Evolutionary conservation across 202 grass and related monocot species (phyloP), one percentile per base, ranked within the genome.

Genomic region (Digitaria exilis): DNA sequence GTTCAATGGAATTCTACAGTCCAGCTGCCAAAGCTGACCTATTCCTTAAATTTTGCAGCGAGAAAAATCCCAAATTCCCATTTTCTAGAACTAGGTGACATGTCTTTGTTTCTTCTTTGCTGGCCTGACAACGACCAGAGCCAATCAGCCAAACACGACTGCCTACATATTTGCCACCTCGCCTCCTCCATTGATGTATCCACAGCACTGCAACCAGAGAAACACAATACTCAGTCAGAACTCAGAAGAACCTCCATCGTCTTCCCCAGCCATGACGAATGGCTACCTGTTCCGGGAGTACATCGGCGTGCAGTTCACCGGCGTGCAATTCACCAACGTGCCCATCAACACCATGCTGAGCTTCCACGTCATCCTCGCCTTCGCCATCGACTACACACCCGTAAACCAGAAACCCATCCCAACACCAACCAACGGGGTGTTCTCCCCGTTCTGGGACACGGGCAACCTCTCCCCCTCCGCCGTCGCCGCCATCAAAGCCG

Each of bases 361-460:
- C 59, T 74, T 92, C 79, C 43, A 89, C 78, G 77, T 76, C 52
- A 81, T 92, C 73, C 80, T 91, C 43, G 0, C 89, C 55, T 91
- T 91, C 85, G 51, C 51, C 75, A 87, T 87, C 72, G 85, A 92
- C 77, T 92, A 89, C 79, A 83, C 79, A 19, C 51, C 44, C 2
- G 30, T 58, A 7, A 4, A 5, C 25, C 16, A 75, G 70, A 42
- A 66, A 16, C 31, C 69, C 6, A 32, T 16, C 4, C 76, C 81
- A 17, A 7, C 35, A 10, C 87, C 86, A 1, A 87, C 82, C 61
- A 77, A 92, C 78, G 87, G 90, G 43, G 52, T 71, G n/a, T 92
- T 91, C 85, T 14, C 2, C 65, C 55, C 85, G 44, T 91, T 73
- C 89, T 94, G 91, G 88, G 88, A 94, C 86, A 83, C 75, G 3